phyloP scores from a whole-genome alignment of 2,329 filamentous ascomycete genomes.

The Aspergillus brasiliensis region DNA sequence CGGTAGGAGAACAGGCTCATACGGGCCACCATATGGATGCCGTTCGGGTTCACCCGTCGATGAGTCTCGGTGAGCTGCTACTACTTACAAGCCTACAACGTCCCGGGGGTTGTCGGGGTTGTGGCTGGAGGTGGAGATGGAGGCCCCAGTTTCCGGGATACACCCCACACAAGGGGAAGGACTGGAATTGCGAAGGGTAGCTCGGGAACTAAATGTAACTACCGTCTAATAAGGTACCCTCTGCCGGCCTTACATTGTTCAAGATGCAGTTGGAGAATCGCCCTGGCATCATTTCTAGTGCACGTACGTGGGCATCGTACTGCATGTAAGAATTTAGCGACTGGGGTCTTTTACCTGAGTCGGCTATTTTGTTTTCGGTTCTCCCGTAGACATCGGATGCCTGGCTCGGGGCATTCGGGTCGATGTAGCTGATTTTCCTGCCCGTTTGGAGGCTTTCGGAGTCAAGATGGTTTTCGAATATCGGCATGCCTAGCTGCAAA shows the following conservation, averaged over 20 bases:
- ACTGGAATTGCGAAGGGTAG: background rate
- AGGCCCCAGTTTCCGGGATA: background rate
- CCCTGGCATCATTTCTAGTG: background rate
- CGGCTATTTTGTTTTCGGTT: background rate
- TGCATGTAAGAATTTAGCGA: background rate
- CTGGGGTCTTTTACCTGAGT: background rate
- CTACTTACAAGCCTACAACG: too few species aligned
- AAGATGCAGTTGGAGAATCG: background rate
- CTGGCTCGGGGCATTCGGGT: background rate
- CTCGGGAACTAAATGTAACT: background rate
- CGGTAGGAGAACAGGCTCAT: slow-evolving; percentile 1
- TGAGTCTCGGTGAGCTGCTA: background rate
- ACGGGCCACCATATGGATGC: background rate
- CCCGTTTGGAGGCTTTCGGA: background rate
- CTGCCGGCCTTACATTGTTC: background rate
- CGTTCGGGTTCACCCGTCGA: background rate
- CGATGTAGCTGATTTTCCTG: background rate
- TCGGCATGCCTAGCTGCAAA: background rate
- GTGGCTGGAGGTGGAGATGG: background rate
- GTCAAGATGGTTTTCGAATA: background rate
- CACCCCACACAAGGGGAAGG: background rate
- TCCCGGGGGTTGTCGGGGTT: background rate
- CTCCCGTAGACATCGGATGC: background rate
- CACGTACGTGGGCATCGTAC: background rate
- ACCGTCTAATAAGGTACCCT: too few species aligned